Evolutionary conservation across 2,329 filamentous ascomycete genomes (phyloP), one percentile per base, ranked within the genome.

Genomic region (Paecilomyces niveus): DNA sequence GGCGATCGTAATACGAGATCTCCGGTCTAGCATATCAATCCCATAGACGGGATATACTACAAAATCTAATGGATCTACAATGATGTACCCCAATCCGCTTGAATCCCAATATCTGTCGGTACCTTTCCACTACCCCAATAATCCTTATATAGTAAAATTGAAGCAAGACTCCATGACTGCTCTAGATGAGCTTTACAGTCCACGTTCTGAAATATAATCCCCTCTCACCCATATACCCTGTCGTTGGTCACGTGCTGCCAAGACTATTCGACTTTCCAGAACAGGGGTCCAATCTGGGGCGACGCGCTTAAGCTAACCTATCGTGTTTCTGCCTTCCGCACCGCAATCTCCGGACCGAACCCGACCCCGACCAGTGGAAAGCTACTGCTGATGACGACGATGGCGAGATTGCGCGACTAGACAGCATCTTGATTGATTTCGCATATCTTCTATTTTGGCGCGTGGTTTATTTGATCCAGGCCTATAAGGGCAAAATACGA

Each of bases 1-100:
- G 72, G 13, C 71, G 67, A 55, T 74, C 68, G 57, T 70, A 57
- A 50, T 22, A 26, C 29, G 22, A 53, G 51, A 7, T 26, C n/a
- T 32, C 22, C 2, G 7, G 7, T 29, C 26, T 29, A 29, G 26
- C 26, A 29, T 29, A 29, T 29, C 26, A 29, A 15, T 21, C 21
- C 21, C 22, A n/a, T 26, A 53, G 29, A 53, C 35, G 13, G 35
- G 15, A 45, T 45, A 45, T 45, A 45, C 39, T 21, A 45, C 21
- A 8, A 45, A 21, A 29, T 13, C 15, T 45, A 45, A 45, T 45
- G 15, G 21, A 45, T 18, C 8, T 29, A 29, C 26, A n/a, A 29
- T 29, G 26, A 29, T 29, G 26, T 29, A 29, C 26, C 4, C 24
- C 26, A 29, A 29, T 29, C 5, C 7, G 26, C 26, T 29, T 29